Conservation (phyloP, 441 rosid species). For the Breynia disticha region DNA sequence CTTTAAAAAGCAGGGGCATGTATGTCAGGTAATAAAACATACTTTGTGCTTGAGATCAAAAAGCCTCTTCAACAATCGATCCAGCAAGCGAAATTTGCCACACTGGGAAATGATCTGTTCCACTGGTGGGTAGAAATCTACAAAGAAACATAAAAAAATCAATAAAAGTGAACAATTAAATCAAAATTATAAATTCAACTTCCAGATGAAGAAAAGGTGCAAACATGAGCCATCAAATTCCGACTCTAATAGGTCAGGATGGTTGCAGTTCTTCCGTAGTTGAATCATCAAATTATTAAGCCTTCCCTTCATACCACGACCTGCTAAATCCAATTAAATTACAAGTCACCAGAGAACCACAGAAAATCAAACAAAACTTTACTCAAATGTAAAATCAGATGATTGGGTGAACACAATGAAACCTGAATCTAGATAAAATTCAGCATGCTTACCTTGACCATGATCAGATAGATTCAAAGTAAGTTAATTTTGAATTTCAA, state of each 20-base stretch:
- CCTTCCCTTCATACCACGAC: conserved; percentile 48
- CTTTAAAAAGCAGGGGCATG: conserved; percentile 9
- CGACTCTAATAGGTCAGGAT: conserved; percentile 83
- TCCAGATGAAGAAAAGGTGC: conserved; percentile 3
- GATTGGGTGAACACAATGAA: too few species aligned
- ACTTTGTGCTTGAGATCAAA: conserved; percentile 77
- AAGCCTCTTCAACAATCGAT: conserved; percentile 52
- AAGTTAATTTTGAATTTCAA: too few species aligned
- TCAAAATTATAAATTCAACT: conserved; percentile 2
- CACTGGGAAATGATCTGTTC: conserved; percentile 82
- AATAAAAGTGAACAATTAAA: conserved; percentile 3
- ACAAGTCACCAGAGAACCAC: conserved; percentile 1
- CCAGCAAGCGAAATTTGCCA: conserved; percentile 85
- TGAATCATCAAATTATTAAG: conserved; percentile 73
- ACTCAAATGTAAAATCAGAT: background rate
- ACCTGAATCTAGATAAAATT: too few species aligned
- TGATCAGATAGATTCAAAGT: too few species aligned
- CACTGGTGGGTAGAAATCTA: conserved; percentile 76
- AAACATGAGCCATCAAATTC: conserved; percentile 70
- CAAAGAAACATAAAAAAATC: conserved; percentile 11
- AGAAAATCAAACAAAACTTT: conserved; percentile 2
- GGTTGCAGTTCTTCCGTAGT: conserved; percentile 96
- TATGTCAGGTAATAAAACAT: conserved; percentile 17
- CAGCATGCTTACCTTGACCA: too few species aligned
- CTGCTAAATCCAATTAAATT: conserved; percentile 27